Evolutionary conservation across 2,329 filamentous ascomycete species (phyloP), one percentile per base, ranked within the genome.

Genomic region (Fusarium luffae): DNA sequence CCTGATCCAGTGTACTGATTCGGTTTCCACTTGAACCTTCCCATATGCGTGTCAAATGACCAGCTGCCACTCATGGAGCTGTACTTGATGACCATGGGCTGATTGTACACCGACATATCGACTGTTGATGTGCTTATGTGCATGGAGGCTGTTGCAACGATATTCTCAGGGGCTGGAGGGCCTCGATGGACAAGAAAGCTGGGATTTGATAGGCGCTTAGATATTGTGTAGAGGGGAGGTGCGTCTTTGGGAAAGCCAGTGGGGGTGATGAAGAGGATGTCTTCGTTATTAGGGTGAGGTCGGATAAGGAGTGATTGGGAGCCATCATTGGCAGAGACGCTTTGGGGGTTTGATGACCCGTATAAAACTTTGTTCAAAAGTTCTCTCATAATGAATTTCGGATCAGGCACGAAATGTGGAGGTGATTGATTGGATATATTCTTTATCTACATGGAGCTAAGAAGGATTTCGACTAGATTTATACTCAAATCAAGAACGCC

Each of bases 11-110:
- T 73, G 18, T 68, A 23, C 37, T 59, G 44, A 65, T 64, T 74
- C 14, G 55, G 51, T 41, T 76, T 76, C 75, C 76, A 76, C 42
- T 76, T 75, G 23, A 77, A 72, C 10, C 56, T 70, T 0, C 76
- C 75, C 63, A 71, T 62, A 7, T 59, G 63, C 0, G 72, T 65
- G 0, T 71, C 37, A 34, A 77, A 43, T 0, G 55, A 63, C 54
- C 58, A 75, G 25, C 61, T 73, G 3, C 64, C 71, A 2, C 62
- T 66, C 42, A 72, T 32, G 5, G 40, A 44, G 43, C 57, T 73
- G 25, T 52, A 41, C 27, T 71, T 70, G 14, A 75, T 54, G 6
- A 63, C 54, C 44, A 77, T 64, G 5, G 55, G 47, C 19, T 75
- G 72, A 32, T 66, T 68, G 3, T 65, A 65, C 13, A 76, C 47